These are phyloP conservation scores for Sporothrix brunneoviolacea DNA, from an alignment of 2,329 filamentous ascomycete species.

Conservation along the genomic window DNA sequence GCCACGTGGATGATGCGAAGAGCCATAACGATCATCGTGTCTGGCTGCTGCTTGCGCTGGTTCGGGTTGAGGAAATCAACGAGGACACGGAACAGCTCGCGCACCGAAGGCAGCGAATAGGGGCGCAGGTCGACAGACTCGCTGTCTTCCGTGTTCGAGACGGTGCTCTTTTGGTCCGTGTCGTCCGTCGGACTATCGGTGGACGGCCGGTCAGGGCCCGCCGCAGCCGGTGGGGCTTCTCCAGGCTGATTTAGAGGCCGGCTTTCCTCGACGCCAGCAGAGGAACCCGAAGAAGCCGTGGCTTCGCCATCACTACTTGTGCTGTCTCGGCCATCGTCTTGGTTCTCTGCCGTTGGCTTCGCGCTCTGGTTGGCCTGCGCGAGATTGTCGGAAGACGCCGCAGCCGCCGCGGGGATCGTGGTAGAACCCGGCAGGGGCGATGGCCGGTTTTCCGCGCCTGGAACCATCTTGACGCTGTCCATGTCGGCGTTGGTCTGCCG, in stretches of 20 bases:
- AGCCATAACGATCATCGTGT: slow-evolving; percentile 95
- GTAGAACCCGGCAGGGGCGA: slow-evolving; percentile 11
- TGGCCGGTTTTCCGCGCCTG: slow-evolving; percentile 48
- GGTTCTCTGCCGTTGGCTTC: not conserved
- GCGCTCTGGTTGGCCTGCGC: not conserved
- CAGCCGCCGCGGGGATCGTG: slow-evolving; percentile 13
- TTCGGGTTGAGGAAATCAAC: slow-evolving; percentile 92
- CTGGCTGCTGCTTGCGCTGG: slow-evolving; percentile 85
- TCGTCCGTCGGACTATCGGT: slow-evolving; percentile 14
- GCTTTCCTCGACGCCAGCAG: slow-evolving; percentile 11
- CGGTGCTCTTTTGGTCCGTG: slow-evolving; percentile 16
- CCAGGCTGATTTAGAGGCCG: not conserved
- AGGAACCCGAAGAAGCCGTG: not conserved
- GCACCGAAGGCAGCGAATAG: slow-evolving; percentile 88
- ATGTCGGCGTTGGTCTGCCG: slow-evolving; percentile 61
- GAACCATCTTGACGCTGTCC: slow-evolving; percentile 77
- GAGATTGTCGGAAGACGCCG: not conserved
- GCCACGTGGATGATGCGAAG: slow-evolving; percentile 95
- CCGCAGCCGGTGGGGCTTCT: not conserved
- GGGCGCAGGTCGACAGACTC: slow-evolving; percentile 63
- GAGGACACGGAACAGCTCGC: slow-evolving; percentile 87
- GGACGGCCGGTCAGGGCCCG: slow-evolving; percentile 7
- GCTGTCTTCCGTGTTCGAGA: slow-evolving; percentile 23
- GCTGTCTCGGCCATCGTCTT: not conserved
- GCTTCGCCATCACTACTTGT: slow-evolving; percentile 3